These are phyloP conservation scores for Lactarius pseudohatsudake DNA, from an alignment of 768 basidiomycete species.

Conservation along the genomic window DNA sequence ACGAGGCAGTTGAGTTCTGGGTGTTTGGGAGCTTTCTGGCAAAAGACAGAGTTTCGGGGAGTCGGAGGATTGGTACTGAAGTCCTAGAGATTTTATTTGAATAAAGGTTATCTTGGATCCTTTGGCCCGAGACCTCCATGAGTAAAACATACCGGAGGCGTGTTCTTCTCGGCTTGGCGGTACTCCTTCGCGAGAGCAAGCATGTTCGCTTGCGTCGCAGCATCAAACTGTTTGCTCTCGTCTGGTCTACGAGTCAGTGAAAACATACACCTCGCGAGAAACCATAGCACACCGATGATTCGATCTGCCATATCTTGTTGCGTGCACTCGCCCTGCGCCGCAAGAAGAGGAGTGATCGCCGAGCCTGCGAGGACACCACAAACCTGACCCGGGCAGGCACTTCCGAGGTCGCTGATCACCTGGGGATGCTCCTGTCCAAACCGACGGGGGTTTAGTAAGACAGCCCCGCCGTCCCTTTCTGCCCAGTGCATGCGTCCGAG, in stretches of 20 bases:
- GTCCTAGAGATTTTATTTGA: constrained; percentile 38
- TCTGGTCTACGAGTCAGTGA: constrained; percentile 36
- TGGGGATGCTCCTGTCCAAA: constrained; percentile 53
- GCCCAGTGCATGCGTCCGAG: constrained; percentile 47
- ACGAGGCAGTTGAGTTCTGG: constrained; percentile 39
- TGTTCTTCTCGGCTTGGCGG: constrained; percentile 59
- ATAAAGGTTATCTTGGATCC: background rate
- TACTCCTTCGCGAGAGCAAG: constrained; percentile 52
- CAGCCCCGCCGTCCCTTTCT: constrained; percentile 47
- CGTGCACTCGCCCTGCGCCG: constrained; percentile 51
- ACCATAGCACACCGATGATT: constrained; percentile 48
- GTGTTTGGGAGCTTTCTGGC: constrained; percentile 40
- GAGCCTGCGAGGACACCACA: constrained; percentile 51
- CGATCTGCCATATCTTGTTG: constrained; percentile 58
- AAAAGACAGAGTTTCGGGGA: constrained; percentile 51
- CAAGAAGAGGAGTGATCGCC: constrained; percentile 53
- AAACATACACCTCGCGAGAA: background rate
- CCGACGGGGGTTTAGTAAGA: constrained; percentile 51
- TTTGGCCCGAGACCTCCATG: background rate
- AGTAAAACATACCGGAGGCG: constrained; percentile 44
- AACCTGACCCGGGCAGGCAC: constrained; percentile 49
- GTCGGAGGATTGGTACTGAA: constrained; percentile 52
- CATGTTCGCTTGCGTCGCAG: constrained; percentile 50
- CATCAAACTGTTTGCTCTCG: constrained; percentile 53
- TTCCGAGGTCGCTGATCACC: constrained; percentile 45